These are phyloP conservation scores for Verbascum thapsus DNA, from an alignment of 257 asterid species.

Conservation along the genomic window DNA sequence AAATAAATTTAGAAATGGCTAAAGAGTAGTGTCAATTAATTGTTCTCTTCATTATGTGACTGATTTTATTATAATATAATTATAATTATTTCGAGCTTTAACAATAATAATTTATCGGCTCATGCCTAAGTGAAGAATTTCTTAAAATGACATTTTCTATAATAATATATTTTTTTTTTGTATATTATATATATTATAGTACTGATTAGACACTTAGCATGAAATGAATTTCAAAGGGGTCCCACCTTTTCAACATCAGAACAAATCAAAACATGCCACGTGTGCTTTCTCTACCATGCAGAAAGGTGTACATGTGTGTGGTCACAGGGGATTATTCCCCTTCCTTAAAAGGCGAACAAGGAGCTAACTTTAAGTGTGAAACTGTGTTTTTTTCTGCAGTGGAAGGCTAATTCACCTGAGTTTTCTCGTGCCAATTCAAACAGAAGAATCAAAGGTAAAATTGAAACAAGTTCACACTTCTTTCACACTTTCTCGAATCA, in stretches of 20 bases:
- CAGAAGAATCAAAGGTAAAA: slow-evolving; percentile 29
- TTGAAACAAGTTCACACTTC: not conserved
- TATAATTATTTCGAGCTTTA: too few relatives aligned
- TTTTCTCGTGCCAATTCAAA: slow-evolving; percentile 29
- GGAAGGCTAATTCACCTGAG: slow-evolving; percentile 31
- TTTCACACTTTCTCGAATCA: slow-evolving; percentile 6
- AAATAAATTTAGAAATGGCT: too few relatives aligned
- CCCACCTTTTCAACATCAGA: slow-evolving; percentile 2
- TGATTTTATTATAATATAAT: too few relatives aligned
- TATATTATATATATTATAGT: not conserved
- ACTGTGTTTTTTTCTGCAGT: slow-evolving; percentile 35
- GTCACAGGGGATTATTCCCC: slow-evolving; percentile 36
- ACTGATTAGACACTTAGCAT: slow-evolving; percentile 22
- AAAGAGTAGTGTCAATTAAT: too few relatives aligned
- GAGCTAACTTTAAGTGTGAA: slow-evolving; percentile 36
- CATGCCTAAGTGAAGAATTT: too few relatives aligned
- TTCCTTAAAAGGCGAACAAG: slow-evolving; percentile 41
- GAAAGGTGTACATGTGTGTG: slow-evolving; percentile 27
- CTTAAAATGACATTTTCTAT: too few relatives aligned
- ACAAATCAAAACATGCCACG: slow-evolving; percentile 29
- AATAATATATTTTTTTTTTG: too few relatives aligned
- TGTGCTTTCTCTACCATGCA: slow-evolving; percentile 19
- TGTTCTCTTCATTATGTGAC: too few relatives aligned
- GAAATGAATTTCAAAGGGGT: slow-evolving; percentile 18
- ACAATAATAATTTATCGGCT: too few relatives aligned